These are phyloP conservation scores for Sequoia sempervirens DNA, from an alignment of 75 land plant genomes.

Conservation along the genomic window DNA sequence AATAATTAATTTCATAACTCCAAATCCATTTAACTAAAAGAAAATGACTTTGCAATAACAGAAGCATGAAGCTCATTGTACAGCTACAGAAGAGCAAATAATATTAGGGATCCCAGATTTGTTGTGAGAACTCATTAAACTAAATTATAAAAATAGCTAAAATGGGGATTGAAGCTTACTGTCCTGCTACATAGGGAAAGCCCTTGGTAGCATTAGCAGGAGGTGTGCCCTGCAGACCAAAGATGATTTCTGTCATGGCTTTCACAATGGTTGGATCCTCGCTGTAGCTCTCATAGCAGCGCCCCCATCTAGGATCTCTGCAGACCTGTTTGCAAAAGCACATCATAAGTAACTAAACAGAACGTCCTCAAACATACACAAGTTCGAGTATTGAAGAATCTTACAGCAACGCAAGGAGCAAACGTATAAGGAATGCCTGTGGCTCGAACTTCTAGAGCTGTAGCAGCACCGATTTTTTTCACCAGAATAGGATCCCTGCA, in stretches of 20 bases:
- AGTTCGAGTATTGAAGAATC: no score
- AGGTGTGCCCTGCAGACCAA: slow-evolving; percentile 54
- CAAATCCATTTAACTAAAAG: no score
- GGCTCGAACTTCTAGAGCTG: no score
- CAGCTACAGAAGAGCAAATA: background rate
- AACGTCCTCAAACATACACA: no score
- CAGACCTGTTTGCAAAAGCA: slow-evolving; percentile 22
- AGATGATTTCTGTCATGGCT: slow-evolving; percentile 44
- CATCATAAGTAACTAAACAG: no score
- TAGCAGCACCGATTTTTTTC: background rate
- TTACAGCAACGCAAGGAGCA: no score
- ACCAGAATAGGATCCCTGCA: slow-evolving; percentile 11
- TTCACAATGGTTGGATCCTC: slow-evolving; percentile 43
- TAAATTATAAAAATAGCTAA: background rate
- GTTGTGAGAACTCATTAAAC: background rate
- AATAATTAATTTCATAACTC: no score
- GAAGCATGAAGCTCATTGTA: background rate
- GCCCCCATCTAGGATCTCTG: slow-evolving; percentile 64
- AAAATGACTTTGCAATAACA: no score
- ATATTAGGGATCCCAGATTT: background rate
- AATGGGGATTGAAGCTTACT: slow-evolving; percentile 7
- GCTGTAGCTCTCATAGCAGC: slow-evolving; percentile 65
- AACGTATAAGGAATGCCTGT: no score
- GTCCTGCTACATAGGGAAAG: slow-evolving; percentile 27
- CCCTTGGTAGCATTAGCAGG: slow-evolving; percentile 21